phyloP scores from a whole-genome alignment of 2,329 filamentous ascomycete genomes.

The Ophiostoma montium region DNA sequence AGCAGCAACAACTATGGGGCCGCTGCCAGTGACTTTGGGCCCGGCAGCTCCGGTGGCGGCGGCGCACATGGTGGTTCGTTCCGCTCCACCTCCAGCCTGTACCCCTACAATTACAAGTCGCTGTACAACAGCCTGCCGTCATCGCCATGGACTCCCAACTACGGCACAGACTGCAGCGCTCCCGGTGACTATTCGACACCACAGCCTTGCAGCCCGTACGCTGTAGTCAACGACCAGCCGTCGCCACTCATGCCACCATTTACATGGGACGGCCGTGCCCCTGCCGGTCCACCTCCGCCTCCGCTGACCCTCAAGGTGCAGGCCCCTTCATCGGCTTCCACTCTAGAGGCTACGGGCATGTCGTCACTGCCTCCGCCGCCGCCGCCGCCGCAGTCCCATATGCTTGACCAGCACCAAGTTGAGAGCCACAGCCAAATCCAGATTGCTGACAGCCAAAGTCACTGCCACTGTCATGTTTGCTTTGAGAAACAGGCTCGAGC shows the following conservation, averaged over 20 bases:
- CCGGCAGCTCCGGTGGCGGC: neutral
- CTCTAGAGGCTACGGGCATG: neutral
- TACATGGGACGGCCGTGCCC: neutral
- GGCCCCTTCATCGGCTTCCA: neutral
- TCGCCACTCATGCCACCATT: conserved; percentile 1
- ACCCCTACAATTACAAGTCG: conserved; percentile 4
- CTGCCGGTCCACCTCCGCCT: neutral
- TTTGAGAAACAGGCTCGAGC: no score
- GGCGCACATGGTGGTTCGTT: neutral
- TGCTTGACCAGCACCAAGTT: no score
- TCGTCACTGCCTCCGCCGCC: neutral
- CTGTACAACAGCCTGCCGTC: neutral
- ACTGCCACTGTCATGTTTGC: neutral
- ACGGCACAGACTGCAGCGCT: conserved; percentile 1
- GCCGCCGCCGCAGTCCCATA: neutral
- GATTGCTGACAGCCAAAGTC: neutral
- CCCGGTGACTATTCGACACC: conserved; percentile 2
- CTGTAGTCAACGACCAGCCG: neutral
- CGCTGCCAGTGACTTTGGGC: neutral
- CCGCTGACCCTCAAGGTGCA: neutral
- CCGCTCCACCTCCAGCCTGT: neutral
- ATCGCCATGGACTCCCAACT: neutral
- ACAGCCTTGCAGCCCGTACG: conserved; percentile 1
- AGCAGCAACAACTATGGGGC: neutral
- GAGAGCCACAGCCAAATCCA: neutral